Conservation (phyloP, 2,329 filamentous ascomycete genomes). For the Botrytis hyacinthi region DNA sequence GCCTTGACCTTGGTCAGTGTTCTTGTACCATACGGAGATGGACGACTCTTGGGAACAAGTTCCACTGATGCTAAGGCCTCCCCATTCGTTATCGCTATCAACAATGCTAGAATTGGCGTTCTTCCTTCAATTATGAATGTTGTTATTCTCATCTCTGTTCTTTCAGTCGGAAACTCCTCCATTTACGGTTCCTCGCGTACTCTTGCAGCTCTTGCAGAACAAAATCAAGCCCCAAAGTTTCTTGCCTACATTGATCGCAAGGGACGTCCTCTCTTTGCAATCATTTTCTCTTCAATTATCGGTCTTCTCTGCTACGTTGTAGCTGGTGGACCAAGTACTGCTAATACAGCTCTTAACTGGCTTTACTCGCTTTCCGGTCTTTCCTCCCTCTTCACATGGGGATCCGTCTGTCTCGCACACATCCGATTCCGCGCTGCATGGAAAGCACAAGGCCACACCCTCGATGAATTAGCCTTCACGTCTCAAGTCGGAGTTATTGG, state of each 20-base stretch:
- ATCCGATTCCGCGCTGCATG: slow-evolving; percentile 66
- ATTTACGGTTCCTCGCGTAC: slow-evolving; percentile 61
- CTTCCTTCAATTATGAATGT: slow-evolving; percentile 59
- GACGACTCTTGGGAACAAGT: slow-evolving; percentile 39
- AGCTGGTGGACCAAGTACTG: slow-evolving; percentile 47
- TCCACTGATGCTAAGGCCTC: slow-evolving; percentile 44
- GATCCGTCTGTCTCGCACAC: slow-evolving; percentile 62
- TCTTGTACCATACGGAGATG: slow-evolving; percentile 47
- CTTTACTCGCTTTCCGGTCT: slow-evolving; percentile 63
- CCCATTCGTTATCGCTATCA: slow-evolving; percentile 58
- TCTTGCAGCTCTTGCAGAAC: slow-evolving; percentile 56
- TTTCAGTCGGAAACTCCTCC: slow-evolving; percentile 58
- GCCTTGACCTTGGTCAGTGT: slow-evolving; percentile 52
- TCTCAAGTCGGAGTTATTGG: slow-evolving; percentile 59
- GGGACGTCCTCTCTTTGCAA: slow-evolving; percentile 54
- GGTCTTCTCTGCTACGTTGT: slow-evolving; percentile 51
- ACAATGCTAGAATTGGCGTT: slow-evolving; percentile 51
- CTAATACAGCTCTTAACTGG: slow-evolving; percentile 58
- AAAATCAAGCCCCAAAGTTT: slow-evolving; percentile 56
- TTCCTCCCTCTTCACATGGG: slow-evolving; percentile 60
- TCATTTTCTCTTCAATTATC: slow-evolving; percentile 38
- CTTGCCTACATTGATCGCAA: slow-evolving; percentile 58
- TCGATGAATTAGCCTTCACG: slow-evolving; percentile 65
- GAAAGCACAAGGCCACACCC: slow-evolving; percentile 52
- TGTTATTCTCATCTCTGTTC: slow-evolving; percentile 56